Conservation (phyloP, 257 asterid species). For the Nicotiana sylvestris region DNA sequence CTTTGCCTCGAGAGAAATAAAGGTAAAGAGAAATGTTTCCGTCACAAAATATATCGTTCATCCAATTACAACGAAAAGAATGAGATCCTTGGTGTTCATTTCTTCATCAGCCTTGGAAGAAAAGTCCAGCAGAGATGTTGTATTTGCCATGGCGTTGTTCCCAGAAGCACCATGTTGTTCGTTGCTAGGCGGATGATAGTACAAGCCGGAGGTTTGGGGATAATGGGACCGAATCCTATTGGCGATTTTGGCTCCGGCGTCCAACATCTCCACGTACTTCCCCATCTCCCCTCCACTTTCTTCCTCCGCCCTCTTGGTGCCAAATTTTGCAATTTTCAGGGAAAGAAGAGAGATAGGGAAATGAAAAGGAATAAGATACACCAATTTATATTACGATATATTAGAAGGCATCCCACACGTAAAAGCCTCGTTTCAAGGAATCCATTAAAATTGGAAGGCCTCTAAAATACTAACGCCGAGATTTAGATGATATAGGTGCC, state of each 20-base stretch:
- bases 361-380: neutral
- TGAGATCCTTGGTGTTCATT: neutral
- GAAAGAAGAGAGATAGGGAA: neutral
- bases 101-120: neutral
- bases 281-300: slow-evolving; percentile 10
- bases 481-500: neutral
- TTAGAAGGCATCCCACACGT: neutral
- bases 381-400: too few relatives aligned
- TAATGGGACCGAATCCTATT: slow-evolving; percentile 4
- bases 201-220: slow-evolving; percentile 8
- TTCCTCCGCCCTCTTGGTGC: neutral
- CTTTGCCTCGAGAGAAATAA: neutral
- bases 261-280: neutral
- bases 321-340: neutral
- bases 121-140: neutral
- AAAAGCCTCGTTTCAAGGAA: neutral
- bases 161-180: neutral
- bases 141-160: neutral
- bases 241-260: slow-evolving; percentile 1
- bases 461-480: neutral
- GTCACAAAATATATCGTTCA: neutral
- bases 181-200: neutral
- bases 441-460: neutral
- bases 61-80: neutral
- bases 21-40: neutral